Evolutionary conservation across 2,329 filamentous ascomycete species (phyloP).

Genomic region (Penicillium sp.): DNA sequence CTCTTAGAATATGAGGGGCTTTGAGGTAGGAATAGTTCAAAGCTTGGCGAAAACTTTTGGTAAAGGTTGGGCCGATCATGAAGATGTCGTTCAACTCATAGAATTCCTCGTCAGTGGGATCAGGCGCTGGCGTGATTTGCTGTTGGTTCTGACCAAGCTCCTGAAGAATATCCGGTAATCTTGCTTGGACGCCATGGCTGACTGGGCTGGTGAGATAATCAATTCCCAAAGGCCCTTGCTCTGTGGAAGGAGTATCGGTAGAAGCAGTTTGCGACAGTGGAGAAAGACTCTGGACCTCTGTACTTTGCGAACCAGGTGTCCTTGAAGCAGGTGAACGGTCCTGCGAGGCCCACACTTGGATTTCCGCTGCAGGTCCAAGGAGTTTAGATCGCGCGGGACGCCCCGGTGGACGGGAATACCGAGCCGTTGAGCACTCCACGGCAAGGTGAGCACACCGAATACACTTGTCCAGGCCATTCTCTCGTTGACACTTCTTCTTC

Average conservation of each 20-base stretch:
- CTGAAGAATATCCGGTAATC: conserved; percentile 6
- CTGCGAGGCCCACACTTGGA: conserved; percentile 13
- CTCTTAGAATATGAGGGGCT: conserved; percentile 5
- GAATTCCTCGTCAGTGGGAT: conserved; percentile 7
- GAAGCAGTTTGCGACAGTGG: conserved; percentile 7
- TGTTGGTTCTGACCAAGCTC: not conserved
- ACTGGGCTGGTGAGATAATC: not conserved
- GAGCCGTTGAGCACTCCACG: conserved; percentile 9
- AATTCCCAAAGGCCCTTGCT: not conserved
- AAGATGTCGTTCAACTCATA: conserved; percentile 11
- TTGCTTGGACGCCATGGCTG: not conserved
- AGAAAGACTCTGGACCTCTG: not conserved
- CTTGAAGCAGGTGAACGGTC: not conserved
- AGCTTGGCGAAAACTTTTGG: conserved; percentile 7
- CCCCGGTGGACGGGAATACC: conserved; percentile 9
- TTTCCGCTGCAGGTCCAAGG: conserved; percentile 4
- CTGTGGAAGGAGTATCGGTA: not conserved
- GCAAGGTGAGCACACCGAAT: conserved; percentile 8
- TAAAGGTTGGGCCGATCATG: conserved; percentile 14
- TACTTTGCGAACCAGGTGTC: not conserved
- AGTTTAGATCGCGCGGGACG: conserved; percentile 11
- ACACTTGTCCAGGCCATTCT: not conserved
- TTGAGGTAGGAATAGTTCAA: conserved; percentile 7
- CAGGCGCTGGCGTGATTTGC: not conserved
- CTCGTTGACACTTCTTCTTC: conserved; percentile 15